Evolutionary conservation across 345 rosid genomes (phyloP), one percentile per base, ranked within the genome.

Genomic region (Draba incana): DNA sequence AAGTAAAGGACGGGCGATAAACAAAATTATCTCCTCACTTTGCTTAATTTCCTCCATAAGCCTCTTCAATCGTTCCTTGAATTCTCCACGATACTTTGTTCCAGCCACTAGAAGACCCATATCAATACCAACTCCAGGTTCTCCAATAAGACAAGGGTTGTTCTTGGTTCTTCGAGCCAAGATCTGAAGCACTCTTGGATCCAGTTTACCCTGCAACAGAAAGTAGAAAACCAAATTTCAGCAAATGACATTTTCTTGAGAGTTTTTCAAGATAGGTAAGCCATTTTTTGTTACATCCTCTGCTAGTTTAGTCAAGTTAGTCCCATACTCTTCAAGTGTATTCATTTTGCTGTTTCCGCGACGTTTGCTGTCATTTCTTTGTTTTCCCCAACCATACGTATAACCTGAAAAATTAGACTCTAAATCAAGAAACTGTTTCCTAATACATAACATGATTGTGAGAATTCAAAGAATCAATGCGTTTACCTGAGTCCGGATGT

Each of bases 81-180:
- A 95, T 71, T 92, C 98, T 72, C 96, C 99, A 64, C 99, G 97
- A 48, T 92, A 92, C 64, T 95, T 95, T 0, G 99, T 95, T 66
- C 99, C 99, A 77, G 99, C 99, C 72, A 95, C 98, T 44, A 95
- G 85, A 78, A 95, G 97, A 74, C 99, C 99, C 98, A 95, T 95
- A 79, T 95, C 99, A 68, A 95, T 95, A 54, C 99, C 99, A 41
- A 95, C 99, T 47, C 99, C 99, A 72, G 99, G 99, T 78, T 95
- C 99, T 80, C 99, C 99, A 68, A 92, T 89, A 72, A 95, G 98
- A 74, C 99, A 95, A 0, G 99, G 98, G 41, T 95, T 95, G 74
- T 95, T 95, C 79, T 95, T 92, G 51, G 99, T 95, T 72, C 99
- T 74, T 39, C 99, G 90, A 56, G 94, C 99, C 84, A 95, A 77